Percentiles rank a stretch among this genome's conserved stretches.
Evolutionary conservation across 139 green algal species (phyloP).

Genomic region (Choricystis sp.): DNA sequence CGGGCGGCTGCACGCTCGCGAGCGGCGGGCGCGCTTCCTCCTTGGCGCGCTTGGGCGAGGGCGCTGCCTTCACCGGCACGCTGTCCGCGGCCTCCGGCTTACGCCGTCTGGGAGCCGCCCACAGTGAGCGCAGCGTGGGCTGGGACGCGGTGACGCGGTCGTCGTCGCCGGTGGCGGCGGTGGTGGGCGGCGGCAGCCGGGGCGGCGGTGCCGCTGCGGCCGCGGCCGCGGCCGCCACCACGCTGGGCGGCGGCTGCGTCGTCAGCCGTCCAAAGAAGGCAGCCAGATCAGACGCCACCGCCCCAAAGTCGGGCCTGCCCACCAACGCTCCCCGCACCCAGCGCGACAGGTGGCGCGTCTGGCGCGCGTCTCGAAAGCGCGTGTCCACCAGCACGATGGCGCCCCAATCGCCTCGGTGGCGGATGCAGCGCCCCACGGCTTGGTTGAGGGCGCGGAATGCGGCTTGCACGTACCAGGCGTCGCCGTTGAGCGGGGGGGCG

Average conservation of each 20-base stretch:
- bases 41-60: not conserved
- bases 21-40: not conserved
- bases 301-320: not conserved
- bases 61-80: not conserved
- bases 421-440: conserved; percentile 80
- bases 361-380: conserved; percentile 36
- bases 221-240: not conserved
- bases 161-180: too few relatives aligned
- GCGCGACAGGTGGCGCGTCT: conserved; percentile 39
- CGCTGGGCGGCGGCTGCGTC: not conserved
- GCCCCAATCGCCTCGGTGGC: conserved; percentile 81
- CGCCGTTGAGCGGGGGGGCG: conserved; percentile 34
- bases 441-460: conserved; percentile 87
- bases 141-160: too few relatives aligned
- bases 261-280: not conserved
- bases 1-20: not conserved
- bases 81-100: too few relatives aligned
- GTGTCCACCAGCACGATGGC: conserved; percentile 85
- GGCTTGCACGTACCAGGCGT: conserved; percentile 83
- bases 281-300: not conserved
- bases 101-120: too few relatives aligned
- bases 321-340: conserved; percentile 40
- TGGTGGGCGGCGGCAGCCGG: too few relatives aligned
- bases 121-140: too few relatives aligned
- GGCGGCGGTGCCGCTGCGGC: not conserved